Evolutionary conservation across 2,329 filamentous ascomycete genomes (phyloP).

Genomic region (Fusarium setosum): DNA sequence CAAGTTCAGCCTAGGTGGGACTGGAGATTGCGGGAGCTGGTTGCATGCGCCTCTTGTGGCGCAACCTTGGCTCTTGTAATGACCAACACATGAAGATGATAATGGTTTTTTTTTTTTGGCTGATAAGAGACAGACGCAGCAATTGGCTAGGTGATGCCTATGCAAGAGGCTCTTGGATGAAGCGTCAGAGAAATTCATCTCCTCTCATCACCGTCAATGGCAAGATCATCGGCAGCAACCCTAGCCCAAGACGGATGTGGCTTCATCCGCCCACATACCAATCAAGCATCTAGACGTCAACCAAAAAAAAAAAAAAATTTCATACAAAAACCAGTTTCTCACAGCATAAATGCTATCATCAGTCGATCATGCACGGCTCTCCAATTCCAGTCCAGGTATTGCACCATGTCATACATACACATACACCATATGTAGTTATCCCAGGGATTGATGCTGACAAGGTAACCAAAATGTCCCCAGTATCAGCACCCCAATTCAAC

Average conservation of each 20-base stretch:
- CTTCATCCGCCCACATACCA: constrained; percentile 7
- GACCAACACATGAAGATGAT: too few relatives aligned
- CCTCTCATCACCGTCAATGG: background rate
- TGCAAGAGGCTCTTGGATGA: too few relatives aligned
- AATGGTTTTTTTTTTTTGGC: background rate
- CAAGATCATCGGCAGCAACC: constrained; percentile 1
- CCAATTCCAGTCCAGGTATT: constrained; percentile 29
- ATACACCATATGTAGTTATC: background rate
- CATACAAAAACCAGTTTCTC: constrained; percentile 6
- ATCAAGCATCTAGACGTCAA: constrained; percentile 5
- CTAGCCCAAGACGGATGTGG: constrained; percentile 24
- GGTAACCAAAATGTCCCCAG: constrained; percentile 29
- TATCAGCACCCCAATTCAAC: constrained; percentile 12
- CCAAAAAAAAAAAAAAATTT: background rate
- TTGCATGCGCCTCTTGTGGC: constrained; percentile 33
- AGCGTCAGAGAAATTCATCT: too few relatives aligned
- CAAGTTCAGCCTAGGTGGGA: constrained; percentile 28
- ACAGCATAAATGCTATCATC: background rate
- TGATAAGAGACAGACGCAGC: too few relatives aligned
- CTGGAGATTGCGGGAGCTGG: constrained; percentile 28
- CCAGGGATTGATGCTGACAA: constrained; percentile 18
- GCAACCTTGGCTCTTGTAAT: constrained; percentile 5
- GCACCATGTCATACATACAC: background rate
- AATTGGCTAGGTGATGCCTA: too few relatives aligned
- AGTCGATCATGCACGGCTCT: constrained; percentile 2